Conservation (phyloP, 2,329 filamentous ascomycete species). For the Diaporthe ampelina region DNA sequence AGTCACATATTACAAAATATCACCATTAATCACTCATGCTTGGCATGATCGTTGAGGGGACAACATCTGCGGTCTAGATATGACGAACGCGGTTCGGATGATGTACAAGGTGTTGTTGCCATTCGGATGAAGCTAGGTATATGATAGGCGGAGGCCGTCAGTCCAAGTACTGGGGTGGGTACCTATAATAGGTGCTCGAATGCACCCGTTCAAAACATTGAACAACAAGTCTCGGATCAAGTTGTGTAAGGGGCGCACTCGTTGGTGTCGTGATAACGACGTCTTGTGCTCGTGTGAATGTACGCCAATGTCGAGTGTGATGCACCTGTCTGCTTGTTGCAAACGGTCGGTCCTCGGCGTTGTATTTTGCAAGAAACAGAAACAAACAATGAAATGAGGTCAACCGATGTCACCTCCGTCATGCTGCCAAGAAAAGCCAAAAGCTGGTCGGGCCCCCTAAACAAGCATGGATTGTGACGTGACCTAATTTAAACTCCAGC, state of each 20-base stretch:
- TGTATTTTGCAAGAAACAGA: neutral
- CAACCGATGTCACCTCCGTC: neutral
- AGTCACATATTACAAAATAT: neutral
- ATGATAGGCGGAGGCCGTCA: neutral
- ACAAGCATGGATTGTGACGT: constrained; percentile 28
- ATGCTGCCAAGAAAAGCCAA: constrained; percentile 19
- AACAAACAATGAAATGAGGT: neutral
- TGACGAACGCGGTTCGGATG: neutral
- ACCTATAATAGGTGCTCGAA: neutral
- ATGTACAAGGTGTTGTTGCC: neutral
- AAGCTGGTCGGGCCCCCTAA: constrained; percentile 14
- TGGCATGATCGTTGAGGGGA: neutral
- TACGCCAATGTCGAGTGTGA: neutral
- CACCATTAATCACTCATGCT: neutral
- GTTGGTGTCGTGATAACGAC: neutral
- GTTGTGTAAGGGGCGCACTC: no score
- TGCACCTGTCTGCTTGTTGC: neutral
- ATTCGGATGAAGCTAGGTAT: neutral
- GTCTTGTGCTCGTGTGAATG: neutral
- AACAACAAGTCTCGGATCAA: no score
- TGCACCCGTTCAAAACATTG: neutral
- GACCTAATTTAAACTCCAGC: constrained; percentile 29
- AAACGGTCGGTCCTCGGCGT: neutral
- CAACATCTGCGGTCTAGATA: neutral
- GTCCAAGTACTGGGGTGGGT: neutral